phyloP scores from a whole-genome alignment of 805 yeast genomes.

The Candida glaebosa region DNA sequence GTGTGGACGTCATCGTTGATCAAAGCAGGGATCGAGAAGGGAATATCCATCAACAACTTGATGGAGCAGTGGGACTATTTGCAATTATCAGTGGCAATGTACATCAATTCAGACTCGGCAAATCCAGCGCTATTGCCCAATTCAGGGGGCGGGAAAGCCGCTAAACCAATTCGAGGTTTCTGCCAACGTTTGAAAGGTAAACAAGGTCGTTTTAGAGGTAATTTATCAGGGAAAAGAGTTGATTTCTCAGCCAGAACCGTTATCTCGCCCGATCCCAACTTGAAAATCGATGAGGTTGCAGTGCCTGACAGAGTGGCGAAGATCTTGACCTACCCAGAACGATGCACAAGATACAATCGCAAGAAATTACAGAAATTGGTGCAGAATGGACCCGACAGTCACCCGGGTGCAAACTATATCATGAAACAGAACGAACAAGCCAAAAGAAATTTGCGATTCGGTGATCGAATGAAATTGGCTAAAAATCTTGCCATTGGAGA shows the following conservation, averaged over 20 bases:
- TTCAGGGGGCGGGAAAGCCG: constrained; percentile 50
- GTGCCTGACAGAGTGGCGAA: constrained; percentile 97
- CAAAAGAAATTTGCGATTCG: constrained; percentile 84
- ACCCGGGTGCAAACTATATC: constrained; percentile 96
- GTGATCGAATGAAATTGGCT: constrained; percentile 78
- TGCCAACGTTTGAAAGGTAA: constrained; percentile 98
- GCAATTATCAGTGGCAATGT: constrained; percentile 94
- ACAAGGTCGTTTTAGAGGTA: constrained; percentile 98
- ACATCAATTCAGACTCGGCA: constrained; percentile 93
- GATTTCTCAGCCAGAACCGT: constrained; percentile 98
- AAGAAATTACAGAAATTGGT: constrained; percentile 72
- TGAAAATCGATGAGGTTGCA: constrained; percentile 94
- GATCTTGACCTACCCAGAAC: constrained; percentile 93
- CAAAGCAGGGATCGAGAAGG: constrained; percentile 92
- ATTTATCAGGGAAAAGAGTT: constrained; percentile 96
- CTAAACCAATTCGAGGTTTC: constrained; percentile 87
- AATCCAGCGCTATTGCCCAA: constrained; percentile 77
- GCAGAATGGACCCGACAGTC: constrained; percentile 78
- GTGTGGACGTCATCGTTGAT: constrained; percentile 96
- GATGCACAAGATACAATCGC: constrained; percentile 82
- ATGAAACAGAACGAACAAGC: constrained; percentile 79
- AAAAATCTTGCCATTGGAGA: constrained; percentile 80
- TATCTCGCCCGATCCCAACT: constrained; percentile 96
- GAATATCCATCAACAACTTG: constrained; percentile 84
- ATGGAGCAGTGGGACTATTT: constrained; percentile 99